A percentile compares a stretch with the other conserved stretches of the same genome.
Conservation (phyloP, 805 yeast genomes). For the Wickerhamiella dianesei region DNA sequence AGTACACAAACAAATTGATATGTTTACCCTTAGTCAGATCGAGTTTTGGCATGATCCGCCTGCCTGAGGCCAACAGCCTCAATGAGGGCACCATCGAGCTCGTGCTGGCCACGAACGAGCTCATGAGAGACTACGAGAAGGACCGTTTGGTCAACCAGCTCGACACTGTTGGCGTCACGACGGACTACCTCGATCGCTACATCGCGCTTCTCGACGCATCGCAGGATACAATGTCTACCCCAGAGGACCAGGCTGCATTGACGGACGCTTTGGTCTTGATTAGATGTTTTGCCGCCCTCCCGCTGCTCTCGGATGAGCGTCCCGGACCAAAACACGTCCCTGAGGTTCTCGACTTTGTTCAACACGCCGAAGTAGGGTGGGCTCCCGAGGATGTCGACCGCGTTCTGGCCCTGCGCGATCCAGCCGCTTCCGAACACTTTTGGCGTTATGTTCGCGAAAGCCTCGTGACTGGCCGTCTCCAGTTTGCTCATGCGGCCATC, state of each 20-base stretch:
- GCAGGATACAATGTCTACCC: conserved; percentile 3
- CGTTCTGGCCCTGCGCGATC: not conserved
- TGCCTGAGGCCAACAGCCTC: not conserved
- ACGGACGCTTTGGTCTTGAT: conserved; percentile 10
- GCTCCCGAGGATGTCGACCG: conserved; percentile 2
- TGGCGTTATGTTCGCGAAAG: conserved; percentile 7
- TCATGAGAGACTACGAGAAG: conserved; percentile 9
- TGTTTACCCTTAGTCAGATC: not conserved
- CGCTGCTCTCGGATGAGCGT: conserved; percentile 2
- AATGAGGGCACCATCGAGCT: conserved; percentile 7
- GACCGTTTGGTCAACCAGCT: conserved; percentile 11
- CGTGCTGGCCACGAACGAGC: conserved; percentile 8
- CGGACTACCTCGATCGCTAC: conserved; percentile 5
- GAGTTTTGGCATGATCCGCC: not conserved
- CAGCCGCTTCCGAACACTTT: conserved; percentile 1
- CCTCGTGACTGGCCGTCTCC: conserved; percentile 5
- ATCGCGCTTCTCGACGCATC: conserved; percentile 5
- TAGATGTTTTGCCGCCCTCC: conserved; percentile 9
- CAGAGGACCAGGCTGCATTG: conserved; percentile 2
- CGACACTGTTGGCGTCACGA: conserved; percentile 6
- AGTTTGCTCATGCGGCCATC: conserved; percentile 5
- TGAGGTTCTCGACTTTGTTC: conserved; percentile 4
- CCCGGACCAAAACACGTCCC: not conserved
- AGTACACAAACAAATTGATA: not conserved
- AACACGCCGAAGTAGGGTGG: conserved; percentile 6